A percentile compares a stretch with the other conserved stretches of the same genome.
Conservation (phyloP, 805 yeast species). For the Groenewaldozyma salmanticensis region DNA sequence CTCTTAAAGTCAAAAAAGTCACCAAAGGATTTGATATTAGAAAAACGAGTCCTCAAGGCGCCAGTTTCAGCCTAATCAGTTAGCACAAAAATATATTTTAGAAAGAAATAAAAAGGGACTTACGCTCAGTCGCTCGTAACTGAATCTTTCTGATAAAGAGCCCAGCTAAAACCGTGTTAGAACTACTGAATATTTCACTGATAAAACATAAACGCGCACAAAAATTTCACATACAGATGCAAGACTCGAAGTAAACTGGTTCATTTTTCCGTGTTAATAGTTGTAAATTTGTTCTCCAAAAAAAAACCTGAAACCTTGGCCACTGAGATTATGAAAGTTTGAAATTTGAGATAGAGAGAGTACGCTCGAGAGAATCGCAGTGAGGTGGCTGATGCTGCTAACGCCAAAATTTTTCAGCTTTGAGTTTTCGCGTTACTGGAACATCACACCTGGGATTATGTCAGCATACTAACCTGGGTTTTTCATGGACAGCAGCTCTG, state of each 20-base stretch:
- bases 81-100: not conserved
- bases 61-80: conserved; percentile 8
- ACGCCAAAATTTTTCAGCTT: too few relatives aligned
- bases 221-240: conserved; percentile 3
- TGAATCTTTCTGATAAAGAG: conserved; percentile 38
- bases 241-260: conserved; percentile 12
- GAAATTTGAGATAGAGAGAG: too few relatives aligned
- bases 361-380: too few relatives aligned
- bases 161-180: conserved; percentile 24
- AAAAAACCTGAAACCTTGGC: too few relatives aligned
- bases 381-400: too few relatives aligned
- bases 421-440: too few relatives aligned
- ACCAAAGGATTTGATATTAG: conserved; percentile 77
- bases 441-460: too few relatives aligned
- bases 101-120: conserved; percentile 9
- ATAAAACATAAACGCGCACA: not conserved
- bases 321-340: too few relatives aligned
- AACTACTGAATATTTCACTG: not conserved
- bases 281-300: too few relatives aligned
- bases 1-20: conserved; percentile 90
- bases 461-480: too few relatives aligned
- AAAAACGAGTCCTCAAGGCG: conserved; percentile 46
- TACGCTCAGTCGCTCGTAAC: conserved; percentile 39
- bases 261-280: too few relatives aligned
- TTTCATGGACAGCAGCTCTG: too few relatives aligned